Conservation (phyloP, 2,329 filamentous ascomycete genomes). For the Hymenoscyphus infarciens region DNA sequence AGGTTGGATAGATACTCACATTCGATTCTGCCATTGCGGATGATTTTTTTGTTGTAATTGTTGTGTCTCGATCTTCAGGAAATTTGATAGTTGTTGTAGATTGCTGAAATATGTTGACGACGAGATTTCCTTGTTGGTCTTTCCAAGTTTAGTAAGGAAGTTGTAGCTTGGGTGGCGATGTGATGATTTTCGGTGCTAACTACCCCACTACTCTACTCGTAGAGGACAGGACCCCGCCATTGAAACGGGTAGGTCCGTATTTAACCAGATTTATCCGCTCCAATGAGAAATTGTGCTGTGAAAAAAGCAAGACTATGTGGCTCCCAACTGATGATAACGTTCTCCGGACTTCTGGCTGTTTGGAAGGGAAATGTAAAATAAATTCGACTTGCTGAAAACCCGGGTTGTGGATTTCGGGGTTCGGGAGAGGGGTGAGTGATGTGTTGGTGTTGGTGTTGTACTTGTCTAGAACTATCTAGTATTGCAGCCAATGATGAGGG, state of each 20-base stretch:
- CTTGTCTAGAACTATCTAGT: no score
- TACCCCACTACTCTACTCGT: constrained; percentile 1
- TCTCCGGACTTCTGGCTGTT: neutral
- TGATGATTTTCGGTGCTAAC: neutral
- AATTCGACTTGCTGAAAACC: neutral
- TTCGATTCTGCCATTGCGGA: constrained; percentile 17
- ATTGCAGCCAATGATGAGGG: no score
- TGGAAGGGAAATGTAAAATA: neutral
- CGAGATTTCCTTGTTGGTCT: neutral
- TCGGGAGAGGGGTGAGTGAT: neutral
- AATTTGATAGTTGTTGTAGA: neutral
- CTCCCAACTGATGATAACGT: no score
- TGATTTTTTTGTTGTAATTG: neutral
- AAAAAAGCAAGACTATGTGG: no score
- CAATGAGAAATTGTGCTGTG: constrained; percentile 20
- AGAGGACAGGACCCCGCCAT: neutral
- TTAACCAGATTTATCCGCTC: constrained; percentile 27
- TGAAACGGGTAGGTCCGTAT: constrained; percentile 1
- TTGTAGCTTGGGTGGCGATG: neutral
- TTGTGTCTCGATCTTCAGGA: neutral
- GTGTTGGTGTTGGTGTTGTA: neutral
- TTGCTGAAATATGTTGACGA: neutral
- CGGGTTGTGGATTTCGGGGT: neutral
- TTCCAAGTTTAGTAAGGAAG: neutral
- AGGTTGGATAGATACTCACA: constrained; percentile 9